Conservation (phyloP, 192 early-diverging fungal species). For the Podila verticillata region DNA sequence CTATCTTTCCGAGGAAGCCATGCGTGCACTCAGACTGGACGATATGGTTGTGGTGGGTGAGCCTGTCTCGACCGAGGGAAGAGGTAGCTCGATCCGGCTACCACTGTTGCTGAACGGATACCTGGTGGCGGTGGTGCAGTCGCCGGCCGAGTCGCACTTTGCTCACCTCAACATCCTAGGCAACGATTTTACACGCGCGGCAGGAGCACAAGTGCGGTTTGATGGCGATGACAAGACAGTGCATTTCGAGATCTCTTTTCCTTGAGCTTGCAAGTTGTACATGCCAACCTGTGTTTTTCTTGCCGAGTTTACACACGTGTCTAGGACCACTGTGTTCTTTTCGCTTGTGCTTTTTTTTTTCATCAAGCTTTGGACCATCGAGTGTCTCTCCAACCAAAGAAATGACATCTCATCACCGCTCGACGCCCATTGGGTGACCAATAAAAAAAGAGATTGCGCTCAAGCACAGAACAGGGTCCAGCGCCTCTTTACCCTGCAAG, state of each 20-base stretch:
- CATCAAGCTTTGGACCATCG: too few relatives aligned
- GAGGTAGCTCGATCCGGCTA: neutral
- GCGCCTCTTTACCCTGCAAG: too few relatives aligned
- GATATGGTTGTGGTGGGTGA: slow-evolving; percentile 32
- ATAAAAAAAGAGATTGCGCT: too few relatives aligned
- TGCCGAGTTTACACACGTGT: too few relatives aligned
- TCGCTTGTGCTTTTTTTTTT: too few relatives aligned
- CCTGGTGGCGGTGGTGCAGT: neutral
- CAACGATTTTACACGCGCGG: slow-evolving; percentile 14
- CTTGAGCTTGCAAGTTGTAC: neutral
- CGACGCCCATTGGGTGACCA: too few relatives aligned
- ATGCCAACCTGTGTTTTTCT: too few relatives aligned
- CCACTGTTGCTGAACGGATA: slow-evolving; percentile 28
- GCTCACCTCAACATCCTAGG: slow-evolving; percentile 31
- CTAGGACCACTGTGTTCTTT: too few relatives aligned
- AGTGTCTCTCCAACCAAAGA: too few relatives aligned
- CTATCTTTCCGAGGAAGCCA: slow-evolving; percentile 22
- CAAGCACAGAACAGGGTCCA: too few relatives aligned
- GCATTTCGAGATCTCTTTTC: slow-evolving; percentile 9
- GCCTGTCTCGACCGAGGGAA: neutral
- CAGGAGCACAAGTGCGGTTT: slow-evolving; percentile 3
- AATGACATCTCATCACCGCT: too few relatives aligned
- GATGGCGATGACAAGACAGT: neutral
- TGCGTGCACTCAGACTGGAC: slow-evolving; percentile 20
- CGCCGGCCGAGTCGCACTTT: slow-evolving; percentile 25